phyloP scores from a whole-genome alignment of 1,284 basidiomycete species.

The Moniliophthora roreri region DNA sequence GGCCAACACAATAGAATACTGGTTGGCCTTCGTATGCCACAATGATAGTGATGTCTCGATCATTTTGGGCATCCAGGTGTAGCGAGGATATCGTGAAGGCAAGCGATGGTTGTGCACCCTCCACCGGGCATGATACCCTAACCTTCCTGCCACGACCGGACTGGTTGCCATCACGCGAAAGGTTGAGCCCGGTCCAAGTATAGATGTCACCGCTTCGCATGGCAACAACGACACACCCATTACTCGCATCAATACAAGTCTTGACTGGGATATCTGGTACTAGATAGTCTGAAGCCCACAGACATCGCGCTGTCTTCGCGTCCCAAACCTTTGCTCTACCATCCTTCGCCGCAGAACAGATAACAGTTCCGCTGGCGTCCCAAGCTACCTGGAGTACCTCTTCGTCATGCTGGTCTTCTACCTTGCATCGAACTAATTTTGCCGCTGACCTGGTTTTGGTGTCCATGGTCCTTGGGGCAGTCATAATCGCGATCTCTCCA shows the following conservation, averaged over 20 bases:
- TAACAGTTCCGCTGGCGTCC: slow-evolving; percentile 35
- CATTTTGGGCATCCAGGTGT: slow-evolving; percentile 22
- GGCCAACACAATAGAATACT: slow-evolving; percentile 5
- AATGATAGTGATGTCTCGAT: slow-evolving; percentile 16
- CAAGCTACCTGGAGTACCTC: slow-evolving; percentile 54
- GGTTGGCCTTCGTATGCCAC: slow-evolving; percentile 9
- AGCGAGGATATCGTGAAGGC: slow-evolving; percentile 9
- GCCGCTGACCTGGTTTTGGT: slow-evolving; percentile 41
- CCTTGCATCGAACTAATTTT: slow-evolving; percentile 45
- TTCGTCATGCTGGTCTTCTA: slow-evolving; percentile 60
- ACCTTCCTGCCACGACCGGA: slow-evolving; percentile 2
- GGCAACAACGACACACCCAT: slow-evolving; percentile 47
- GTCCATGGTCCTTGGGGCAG: slow-evolving; percentile 59
- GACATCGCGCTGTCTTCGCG: slow-evolving; percentile 44
- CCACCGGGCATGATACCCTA: slow-evolving; percentile 26
- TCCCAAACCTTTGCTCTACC: slow-evolving; percentile 76
- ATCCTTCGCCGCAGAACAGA: slow-evolving; percentile 59
- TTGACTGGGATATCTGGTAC: slow-evolving; percentile 49
- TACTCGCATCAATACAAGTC: slow-evolving; percentile 41
- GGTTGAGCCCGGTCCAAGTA: slow-evolving; percentile 47
- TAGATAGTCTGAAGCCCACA: slow-evolving; percentile 60
- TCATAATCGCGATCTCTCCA: slow-evolving; percentile 69
- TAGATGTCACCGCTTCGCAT: slow-evolving; percentile 54
- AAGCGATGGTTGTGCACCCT: slow-evolving; percentile 6
- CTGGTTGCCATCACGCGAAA: slow-evolving; percentile 12